These are phyloP conservation scores for Talaromyces rugulosus DNA, from an alignment of 2,329 filamentous ascomycete genomes.

Conservation along the genomic window DNA sequence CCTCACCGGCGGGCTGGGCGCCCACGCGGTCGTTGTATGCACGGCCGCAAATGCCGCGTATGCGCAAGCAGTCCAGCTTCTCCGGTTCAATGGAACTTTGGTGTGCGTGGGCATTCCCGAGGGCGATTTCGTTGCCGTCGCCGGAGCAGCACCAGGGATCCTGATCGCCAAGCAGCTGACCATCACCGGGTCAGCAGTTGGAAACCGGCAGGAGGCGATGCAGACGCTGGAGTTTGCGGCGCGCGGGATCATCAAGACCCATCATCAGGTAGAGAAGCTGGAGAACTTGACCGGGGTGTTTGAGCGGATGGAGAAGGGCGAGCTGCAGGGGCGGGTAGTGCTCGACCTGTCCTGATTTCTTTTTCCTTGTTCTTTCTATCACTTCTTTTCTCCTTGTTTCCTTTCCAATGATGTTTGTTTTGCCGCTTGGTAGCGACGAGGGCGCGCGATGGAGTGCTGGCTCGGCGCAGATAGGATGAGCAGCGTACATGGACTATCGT, in stretches of 20 bases:
- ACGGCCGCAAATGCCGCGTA: conserved; percentile 50
- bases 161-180: conserved; percentile 41
- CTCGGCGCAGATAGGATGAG: neutral
- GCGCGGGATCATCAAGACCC: conserved; percentile 45
- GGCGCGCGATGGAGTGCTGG: neutral
- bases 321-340: conserved; percentile 46
- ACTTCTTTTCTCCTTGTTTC: neutral
- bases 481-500: neutral
- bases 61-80: conserved; percentile 44
- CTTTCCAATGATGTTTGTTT: neutral
- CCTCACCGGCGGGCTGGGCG: conserved; percentile 56
- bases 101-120: conserved; percentile 53
- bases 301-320: conserved; percentile 41
- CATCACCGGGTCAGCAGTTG: conserved; percentile 50
- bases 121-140: conserved; percentile 42
- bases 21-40: conserved; percentile 57
- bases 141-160: conserved; percentile 37
- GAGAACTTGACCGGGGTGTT: conserved; percentile 44
- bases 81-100: conserved; percentile 48
- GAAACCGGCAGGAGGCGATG: conserved; percentile 48
- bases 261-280: conserved; percentile 45
- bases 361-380: neutral
- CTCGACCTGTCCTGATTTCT: conserved; percentile 34
- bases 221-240: conserved; percentile 47
- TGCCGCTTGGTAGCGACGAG: neutral